Conservation (phyloP, 2,329 filamentous ascomycete genomes). For the Lojkania enalia region DNA sequence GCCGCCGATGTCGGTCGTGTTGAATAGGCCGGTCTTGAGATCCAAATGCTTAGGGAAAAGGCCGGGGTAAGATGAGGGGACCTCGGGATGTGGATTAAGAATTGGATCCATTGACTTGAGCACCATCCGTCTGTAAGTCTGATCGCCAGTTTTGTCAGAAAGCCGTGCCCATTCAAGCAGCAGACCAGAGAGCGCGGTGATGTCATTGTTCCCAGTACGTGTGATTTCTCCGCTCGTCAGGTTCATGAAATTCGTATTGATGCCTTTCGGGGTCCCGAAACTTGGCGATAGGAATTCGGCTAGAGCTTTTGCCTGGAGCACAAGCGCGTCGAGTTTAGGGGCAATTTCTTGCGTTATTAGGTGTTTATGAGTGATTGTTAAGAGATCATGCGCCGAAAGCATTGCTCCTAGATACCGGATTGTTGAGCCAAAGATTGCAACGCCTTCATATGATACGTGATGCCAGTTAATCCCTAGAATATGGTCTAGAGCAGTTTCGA, state of each 20-base stretch:
- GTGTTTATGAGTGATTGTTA: constrained; percentile 5
- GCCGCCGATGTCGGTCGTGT: constrained; percentile 20
- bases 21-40: constrained; percentile 20
- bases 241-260: constrained; percentile 11
- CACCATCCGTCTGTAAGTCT: constrained; percentile 21
- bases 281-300: constrained; percentile 3
- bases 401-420: constrained; percentile 11
- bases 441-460: background rate
- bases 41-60: constrained; percentile 24
- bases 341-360: background rate
- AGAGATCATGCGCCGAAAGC: constrained; percentile 11
- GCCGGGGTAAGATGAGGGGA: constrained; percentile 24
- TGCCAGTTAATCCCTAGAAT: constrained; percentile 7
- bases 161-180: constrained; percentile 11
- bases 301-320: constrained; percentile 5
- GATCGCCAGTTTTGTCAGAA: constrained; percentile 26
- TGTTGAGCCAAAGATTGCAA: constrained; percentile 8
- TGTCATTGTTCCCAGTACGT: constrained; percentile 5
- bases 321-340: constrained; percentile 1
- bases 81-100: constrained; percentile 18
- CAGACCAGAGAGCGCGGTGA: constrained; percentile 12
- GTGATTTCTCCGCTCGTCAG: constrained; percentile 3
- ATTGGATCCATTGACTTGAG: constrained; percentile 21
- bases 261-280: constrained; percentile 6
- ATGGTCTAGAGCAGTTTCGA: constrained; percentile 5